phyloP scores from a whole-genome alignment of 768 basidiomycete species.

The Coprinopsis strossmayeri region DNA sequence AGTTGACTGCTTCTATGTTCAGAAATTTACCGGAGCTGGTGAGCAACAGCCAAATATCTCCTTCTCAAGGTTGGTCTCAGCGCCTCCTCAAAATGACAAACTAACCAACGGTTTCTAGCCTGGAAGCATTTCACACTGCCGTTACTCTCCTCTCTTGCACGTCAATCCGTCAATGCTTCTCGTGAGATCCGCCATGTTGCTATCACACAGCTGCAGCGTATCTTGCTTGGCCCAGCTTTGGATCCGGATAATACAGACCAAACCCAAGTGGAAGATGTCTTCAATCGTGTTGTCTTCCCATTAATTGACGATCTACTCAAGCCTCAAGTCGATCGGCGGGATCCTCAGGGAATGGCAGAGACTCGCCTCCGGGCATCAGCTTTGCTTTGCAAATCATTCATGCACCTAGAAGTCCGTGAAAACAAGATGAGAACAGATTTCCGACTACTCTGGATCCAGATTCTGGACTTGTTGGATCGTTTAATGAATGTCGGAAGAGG shows the following conservation, averaged over 20 bases:
- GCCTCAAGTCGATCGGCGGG: slow-evolving; percentile 69
- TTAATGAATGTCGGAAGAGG: slow-evolving; percentile 81
- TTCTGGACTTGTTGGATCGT: slow-evolving; percentile 83
- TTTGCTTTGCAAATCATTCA: slow-evolving; percentile 92
- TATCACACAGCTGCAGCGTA: slow-evolving; percentile 75
- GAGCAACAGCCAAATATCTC: slow-evolving; percentile 35
- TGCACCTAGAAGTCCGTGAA: slow-evolving; percentile 84
- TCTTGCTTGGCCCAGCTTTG: slow-evolving; percentile 73
- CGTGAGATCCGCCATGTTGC: slow-evolving; percentile 82
- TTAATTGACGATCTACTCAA: slow-evolving; percentile 87
- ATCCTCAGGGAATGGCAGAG: slow-evolving; percentile 86
- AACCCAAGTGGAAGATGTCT: slow-evolving; percentile 69
- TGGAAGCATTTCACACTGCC: slow-evolving; percentile 80
- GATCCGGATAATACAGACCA: slow-evolving; percentile 52
- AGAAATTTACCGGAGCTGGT: slow-evolving; percentile 56
- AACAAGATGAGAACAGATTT: slow-evolving; percentile 54
- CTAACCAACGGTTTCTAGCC: slow-evolving; percentile 28
- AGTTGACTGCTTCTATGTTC: slow-evolving; percentile 70
- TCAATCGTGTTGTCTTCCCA: slow-evolving; percentile 87
- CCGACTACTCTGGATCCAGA: slow-evolving; percentile 77
- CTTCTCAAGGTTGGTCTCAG: slow-evolving; percentile 31
- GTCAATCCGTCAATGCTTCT: slow-evolving; percentile 77
- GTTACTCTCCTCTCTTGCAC: slow-evolving; percentile 62
- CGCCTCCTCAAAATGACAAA: not conserved
- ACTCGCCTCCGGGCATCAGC: slow-evolving; percentile 83